Base-by-base conservation (phyloP, 2,329 filamentous ascomycete species). In the Rhexocercosporidium sp. region DNA sequence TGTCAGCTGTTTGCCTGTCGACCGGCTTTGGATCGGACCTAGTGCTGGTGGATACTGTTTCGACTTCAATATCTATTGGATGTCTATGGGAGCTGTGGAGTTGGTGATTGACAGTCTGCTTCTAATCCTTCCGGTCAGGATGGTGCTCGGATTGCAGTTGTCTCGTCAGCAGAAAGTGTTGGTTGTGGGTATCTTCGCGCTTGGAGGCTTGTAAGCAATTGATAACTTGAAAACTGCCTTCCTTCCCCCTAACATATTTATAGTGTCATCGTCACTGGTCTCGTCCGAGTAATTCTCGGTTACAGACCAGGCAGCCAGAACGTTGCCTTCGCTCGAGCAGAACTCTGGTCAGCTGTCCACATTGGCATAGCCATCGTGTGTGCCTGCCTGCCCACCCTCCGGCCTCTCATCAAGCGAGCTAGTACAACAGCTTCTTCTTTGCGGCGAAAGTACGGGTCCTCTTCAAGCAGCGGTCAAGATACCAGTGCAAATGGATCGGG, bases 11-110 rank as follows among this genome's bases (percentile, higher is more conserved):
- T 22, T 62, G 31, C 59, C 59, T 22, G 11, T 62, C 16, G n/a
- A 47, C 5, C 59, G 59, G 2, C 46, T 62, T 34, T 62, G 59
- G 59, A 37, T 18, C 7, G 59, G 59, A 5, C 59, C 59, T 11
- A 20, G 41, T 11, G 59, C 44, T 18, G 59, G 59, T 4, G 59
- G 59, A 3, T 62, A 62, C 31, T 62, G 59, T 31, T 22, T 62
- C n/a, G n/a, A 62, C 20, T 62, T 62, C 59, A 62, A 62, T 20
- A 51, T 51, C 5, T 62, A 62, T n/a, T 62, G 59, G 59, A 62
- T 62, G 59, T 22, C 27, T 22, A 62, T 62, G 59, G 59, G 59
- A 2, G 59, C 59, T 9, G 59, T 62, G 0, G 59, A 62, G 14
- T 16, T 62, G n/a, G 46, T 51, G 12, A 62, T 62, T 16, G 59